Conservation (phyloP, 192 early-diverging fungal genomes). For the Chytriomyces confervae region DNA sequence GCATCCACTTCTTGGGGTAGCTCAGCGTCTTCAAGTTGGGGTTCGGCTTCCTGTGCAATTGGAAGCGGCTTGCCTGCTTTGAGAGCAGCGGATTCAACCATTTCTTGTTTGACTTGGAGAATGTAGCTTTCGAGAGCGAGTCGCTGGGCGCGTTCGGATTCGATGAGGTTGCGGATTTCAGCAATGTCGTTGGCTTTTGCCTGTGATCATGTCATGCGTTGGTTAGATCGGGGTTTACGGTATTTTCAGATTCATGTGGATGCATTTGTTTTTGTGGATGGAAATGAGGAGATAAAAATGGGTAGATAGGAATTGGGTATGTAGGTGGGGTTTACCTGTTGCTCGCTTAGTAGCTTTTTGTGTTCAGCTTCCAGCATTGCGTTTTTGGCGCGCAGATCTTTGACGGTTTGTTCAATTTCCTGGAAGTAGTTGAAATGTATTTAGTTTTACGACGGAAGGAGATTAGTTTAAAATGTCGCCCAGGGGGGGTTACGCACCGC, state of each 20-base stretch:
- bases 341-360: constrained; percentile 18
- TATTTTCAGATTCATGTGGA: not conserved
- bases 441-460: not conserved
- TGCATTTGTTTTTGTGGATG: not conserved
- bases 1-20: constrained; percentile 20
- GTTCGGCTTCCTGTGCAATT: constrained; percentile 31
- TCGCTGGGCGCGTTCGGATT: constrained; percentile 38
- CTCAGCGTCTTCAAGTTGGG: constrained; percentile 27
- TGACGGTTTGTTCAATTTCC: constrained; percentile 27
- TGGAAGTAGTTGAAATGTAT: not conserved
- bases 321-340: not conserved
- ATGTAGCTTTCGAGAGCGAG: constrained; percentile 43
- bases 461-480: not conserved
- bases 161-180: constrained; percentile 40
- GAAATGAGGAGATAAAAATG: not conserved
- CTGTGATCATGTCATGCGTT: not conserved
- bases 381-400: constrained; percentile 15
- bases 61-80: constrained; percentile 11
- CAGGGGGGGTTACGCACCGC: not conserved
- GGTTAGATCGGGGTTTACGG: not conserved
- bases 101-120: constrained; percentile 43
- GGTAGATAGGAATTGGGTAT: not conserved
- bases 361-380: constrained; percentile 32
- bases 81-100: constrained; percentile 27
- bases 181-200: constrained; percentile 17